Conservation (phyloP, 2,329 filamentous ascomycete species). For the Stylonectria norvegica region DNA sequence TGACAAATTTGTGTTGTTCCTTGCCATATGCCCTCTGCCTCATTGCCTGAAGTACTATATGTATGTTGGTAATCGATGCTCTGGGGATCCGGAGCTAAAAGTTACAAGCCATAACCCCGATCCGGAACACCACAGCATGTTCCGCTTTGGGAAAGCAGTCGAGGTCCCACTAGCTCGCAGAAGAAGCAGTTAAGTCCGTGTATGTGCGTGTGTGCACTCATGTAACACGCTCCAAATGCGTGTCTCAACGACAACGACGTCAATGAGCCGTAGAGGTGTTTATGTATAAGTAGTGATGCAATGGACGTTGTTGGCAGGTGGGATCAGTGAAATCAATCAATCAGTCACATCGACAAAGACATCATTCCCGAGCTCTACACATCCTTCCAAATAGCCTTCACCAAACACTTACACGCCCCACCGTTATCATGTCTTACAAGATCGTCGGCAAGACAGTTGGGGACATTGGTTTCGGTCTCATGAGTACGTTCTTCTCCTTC, state of each 20-base stretch:
- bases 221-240: background rate
- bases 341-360: background rate
- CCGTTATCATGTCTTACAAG: conserved; percentile 20
- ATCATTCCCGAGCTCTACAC: background rate
- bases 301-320: background rate
- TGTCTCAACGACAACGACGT: background rate
- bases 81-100: conserved; percentile 7
- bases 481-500: conserved; percentile 17
- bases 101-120: background rate
- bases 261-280: background rate
- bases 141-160: conserved; percentile 20
- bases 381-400: background rate
- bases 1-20: too few relatives aligned
- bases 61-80: too few relatives aligned
- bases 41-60: too few relatives aligned
- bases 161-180: background rate
- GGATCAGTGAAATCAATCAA: background rate
- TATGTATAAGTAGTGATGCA: conserved; percentile 2
- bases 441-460: conserved; percentile 22
- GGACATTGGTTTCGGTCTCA: conserved; percentile 25
- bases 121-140: conserved; percentile 2
- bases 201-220: background rate
- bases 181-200: background rate
- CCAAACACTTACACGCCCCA: background rate
- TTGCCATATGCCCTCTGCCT: too few relatives aligned